Conservation (phyloP, 169 alveolate species). For the Cryptosporidium tyzzeri region DNA sequence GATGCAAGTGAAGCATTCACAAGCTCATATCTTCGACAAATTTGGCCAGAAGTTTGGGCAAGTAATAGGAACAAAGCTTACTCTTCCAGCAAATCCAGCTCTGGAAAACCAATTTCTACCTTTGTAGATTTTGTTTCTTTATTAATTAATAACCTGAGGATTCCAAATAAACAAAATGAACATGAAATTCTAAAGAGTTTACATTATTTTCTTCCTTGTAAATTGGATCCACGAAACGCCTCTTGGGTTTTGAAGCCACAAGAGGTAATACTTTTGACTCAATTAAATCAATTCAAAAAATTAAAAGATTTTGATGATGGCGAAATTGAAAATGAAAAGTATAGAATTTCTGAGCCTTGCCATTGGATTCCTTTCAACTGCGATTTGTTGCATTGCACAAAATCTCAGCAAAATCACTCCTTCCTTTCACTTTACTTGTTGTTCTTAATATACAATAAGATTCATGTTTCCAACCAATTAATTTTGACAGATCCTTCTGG, state of each 20-base stretch:
- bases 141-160: slow-evolving; percentile 33
- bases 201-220: slow-evolving; percentile 19
- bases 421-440: slow-evolving; percentile 47
- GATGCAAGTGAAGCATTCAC: slow-evolving; percentile 18
- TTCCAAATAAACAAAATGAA: neutral
- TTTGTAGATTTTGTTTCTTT: slow-evolving; percentile 41
- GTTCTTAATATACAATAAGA: slow-evolving; percentile 36
- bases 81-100: neutral
- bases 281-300: neutral
- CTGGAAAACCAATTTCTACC: neutral
- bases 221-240: neutral
- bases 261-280: neutral
- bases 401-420: slow-evolving; percentile 23
- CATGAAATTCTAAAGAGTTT: neutral
- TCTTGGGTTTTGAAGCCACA: slow-evolving; percentile 61
- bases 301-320: neutral
- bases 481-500: neutral
- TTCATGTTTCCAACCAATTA: slow-evolving; percentile 1
- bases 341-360: neutral
- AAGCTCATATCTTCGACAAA: slow-evolving; percentile 39
- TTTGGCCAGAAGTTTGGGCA: slow-evolving; percentile 70
- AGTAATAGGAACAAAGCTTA: neutral
- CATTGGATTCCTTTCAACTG: slow-evolving; percentile 12
- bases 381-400: slow-evolving; percentile 13
- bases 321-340: neutral